Percentiles rank a stretch among this genome's conserved stretches.
Evolutionary conservation across 2,329 filamentous ascomycete species (phyloP).

Genomic region (Fusarium devonianum): DNA sequence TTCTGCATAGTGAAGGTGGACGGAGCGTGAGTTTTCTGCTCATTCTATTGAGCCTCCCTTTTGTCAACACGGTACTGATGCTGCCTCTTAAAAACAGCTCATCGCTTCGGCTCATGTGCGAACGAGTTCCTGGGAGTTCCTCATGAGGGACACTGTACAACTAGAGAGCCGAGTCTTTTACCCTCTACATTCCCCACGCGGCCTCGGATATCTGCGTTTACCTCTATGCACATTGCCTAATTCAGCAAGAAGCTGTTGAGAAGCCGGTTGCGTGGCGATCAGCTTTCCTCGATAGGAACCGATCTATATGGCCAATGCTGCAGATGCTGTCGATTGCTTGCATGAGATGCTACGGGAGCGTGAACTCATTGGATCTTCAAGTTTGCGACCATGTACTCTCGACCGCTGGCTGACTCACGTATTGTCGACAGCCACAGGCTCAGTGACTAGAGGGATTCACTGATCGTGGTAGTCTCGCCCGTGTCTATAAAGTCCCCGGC

Average conservation of each 20-base stretch:
- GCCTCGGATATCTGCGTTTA: conserved; percentile 31
- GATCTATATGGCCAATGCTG: conserved; percentile 11
- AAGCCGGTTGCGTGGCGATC: conserved; percentile 4
- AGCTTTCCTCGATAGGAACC: conserved; percentile 7
- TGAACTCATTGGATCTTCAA: conserved; percentile 12
- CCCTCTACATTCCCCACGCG: conserved; percentile 6
- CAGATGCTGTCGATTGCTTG: conserved; percentile 8
- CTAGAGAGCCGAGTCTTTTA: conserved; percentile 11
- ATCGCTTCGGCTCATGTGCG: not conserved
- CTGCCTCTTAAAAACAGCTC: not conserved
- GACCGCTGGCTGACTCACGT: conserved; percentile 1
- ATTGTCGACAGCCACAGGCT: conserved; percentile 10
- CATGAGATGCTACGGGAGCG: conserved; percentile 2
- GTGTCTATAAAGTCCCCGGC: conserved; percentile 21
- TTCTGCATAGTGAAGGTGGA: not conserved
- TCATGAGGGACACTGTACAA: conserved; percentile 22
- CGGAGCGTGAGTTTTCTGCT: no score
- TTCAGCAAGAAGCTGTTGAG: conserved; percentile 21
- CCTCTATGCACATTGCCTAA: conserved; percentile 29
- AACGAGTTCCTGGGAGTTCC: conserved; percentile 1
- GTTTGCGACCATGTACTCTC: conserved; percentile 6
- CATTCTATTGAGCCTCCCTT: not conserved
- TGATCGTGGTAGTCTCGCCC: not conserved
- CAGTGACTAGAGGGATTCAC: not conserved
- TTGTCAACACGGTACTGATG: conserved; percentile 2